Evolutionary conservation across 495 filamentous ascomycete genomes (phyloP).

Genomic region (Penicillium silybi): DNA sequence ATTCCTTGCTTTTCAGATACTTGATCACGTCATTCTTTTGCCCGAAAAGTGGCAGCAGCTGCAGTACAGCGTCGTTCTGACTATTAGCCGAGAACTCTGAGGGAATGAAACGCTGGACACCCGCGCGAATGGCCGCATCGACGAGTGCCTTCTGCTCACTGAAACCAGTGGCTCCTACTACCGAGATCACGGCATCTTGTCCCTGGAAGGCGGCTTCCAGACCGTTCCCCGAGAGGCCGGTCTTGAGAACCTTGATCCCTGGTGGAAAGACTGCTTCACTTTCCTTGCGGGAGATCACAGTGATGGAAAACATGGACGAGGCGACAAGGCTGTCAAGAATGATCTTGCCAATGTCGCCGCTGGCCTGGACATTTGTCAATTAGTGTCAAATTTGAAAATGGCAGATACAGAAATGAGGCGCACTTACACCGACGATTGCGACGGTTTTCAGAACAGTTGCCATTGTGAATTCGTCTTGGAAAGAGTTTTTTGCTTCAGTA

Average conservation of each 20-base stretch:
- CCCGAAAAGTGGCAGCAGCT: constrained; percentile 40
- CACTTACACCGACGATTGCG: constrained; percentile 5
- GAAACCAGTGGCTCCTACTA: background rate
- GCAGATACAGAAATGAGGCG: background rate
- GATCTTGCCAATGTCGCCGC: constrained; percentile 7
- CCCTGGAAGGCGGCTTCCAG: constrained; percentile 1
- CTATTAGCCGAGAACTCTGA: constrained; percentile 33
- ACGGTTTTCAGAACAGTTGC: background rate
- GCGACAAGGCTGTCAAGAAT: constrained; percentile 1
- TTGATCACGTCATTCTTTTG: constrained; percentile 42
- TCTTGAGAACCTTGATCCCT: background rate
- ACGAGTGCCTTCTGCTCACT: background rate
- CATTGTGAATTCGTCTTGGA: no score
- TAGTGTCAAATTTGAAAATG: no score
- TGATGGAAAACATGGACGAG: constrained; percentile 3
- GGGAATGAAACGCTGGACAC: constrained; percentile 38
- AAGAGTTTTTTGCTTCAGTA: no score
- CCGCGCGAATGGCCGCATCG: constrained; percentile 1
- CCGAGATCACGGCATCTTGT: constrained; percentile 2
- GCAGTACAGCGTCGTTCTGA: constrained; percentile 26
- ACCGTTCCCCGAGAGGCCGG: background rate
- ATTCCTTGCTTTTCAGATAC: constrained; percentile 43
- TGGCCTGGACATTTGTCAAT: background rate
- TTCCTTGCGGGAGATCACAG: constrained; percentile 2
- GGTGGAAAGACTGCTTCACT: constrained; percentile 2